Evolutionary conservation across 192 early-diverging fungal genomes (phyloP).

Genomic region (Entomortierella beljakovae): DNA sequence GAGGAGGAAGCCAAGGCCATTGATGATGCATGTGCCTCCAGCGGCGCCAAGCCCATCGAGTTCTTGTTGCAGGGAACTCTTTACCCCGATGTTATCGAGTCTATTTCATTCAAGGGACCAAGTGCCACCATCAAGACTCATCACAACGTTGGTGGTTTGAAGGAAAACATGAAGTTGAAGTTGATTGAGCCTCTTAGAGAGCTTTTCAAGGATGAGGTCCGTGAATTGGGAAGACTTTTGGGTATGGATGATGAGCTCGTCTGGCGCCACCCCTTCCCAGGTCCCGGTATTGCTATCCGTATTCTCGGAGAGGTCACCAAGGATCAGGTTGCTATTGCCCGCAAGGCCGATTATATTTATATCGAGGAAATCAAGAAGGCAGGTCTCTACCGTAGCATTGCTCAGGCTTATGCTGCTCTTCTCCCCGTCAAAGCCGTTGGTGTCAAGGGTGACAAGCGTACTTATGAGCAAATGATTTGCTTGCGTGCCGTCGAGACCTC

Average conservation of each 20-base stretch:
- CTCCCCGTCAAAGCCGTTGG: slow-evolving; percentile 96
- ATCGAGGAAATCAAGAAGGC: slow-evolving; percentile 99
- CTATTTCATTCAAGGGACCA: slow-evolving; percentile 99
- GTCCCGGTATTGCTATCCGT: slow-evolving; percentile 98
- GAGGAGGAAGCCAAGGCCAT: slow-evolving; percentile 92
- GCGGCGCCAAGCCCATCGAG: slow-evolving; percentile 85
- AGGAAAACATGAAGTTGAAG: slow-evolving; percentile 98
- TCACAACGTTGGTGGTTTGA: slow-evolving; percentile 98
- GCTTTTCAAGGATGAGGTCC: slow-evolving; percentile 99
- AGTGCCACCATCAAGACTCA: slow-evolving; percentile 99
- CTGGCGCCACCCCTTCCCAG: slow-evolving; percentile 99
- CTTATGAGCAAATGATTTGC: slow-evolving; percentile 99
- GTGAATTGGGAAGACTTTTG: slow-evolving; percentile 92
- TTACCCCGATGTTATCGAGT: slow-evolving; percentile 99
- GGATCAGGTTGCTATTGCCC: slow-evolving; percentile 94
- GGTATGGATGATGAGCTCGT: slow-evolving; percentile 93
- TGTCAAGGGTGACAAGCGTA: slow-evolving; percentile 99
- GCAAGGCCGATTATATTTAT: slow-evolving; percentile 96
- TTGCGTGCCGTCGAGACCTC: slow-evolving; percentile 95
- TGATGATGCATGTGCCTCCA: slow-evolving; percentile 79
- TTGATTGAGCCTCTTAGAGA: slow-evolving; percentile 98
- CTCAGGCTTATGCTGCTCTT: slow-evolving; percentile 97
- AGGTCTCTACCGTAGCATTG: slow-evolving; percentile 95
- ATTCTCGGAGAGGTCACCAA: slow-evolving; percentile 96
- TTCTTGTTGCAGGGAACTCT: slow-evolving; percentile 97